Percentiles rank a stretch among this genome's conserved stretches.
phyloP scores from a whole-genome alignment of 2,329 filamentous ascomycete species.

The Colletotrichum orchidophilum region DNA sequence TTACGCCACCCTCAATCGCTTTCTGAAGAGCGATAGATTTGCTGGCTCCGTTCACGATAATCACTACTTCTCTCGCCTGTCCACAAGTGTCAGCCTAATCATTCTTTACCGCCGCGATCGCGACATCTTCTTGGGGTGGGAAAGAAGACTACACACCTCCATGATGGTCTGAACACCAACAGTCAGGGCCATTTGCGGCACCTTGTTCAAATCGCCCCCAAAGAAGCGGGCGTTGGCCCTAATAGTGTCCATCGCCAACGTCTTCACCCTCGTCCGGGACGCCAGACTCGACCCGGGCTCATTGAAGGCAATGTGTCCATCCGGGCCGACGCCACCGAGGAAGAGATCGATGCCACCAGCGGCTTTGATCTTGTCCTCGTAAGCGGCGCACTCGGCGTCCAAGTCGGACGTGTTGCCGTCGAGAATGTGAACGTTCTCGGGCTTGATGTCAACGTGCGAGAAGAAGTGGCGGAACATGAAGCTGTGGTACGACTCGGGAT shows the following conservation, averaged over 20 bases:
- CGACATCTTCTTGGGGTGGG: conserved; percentile 62
- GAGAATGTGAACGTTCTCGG: conserved; percentile 76
- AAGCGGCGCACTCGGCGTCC: conserved; percentile 75
- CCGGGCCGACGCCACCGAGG: conserved; percentile 78
- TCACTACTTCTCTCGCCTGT: conserved; percentile 77
- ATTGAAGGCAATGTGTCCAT: conserved; percentile 86
- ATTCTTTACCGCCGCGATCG: conserved; percentile 48
- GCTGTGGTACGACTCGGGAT: conserved; percentile 81
- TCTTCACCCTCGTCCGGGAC: conserved; percentile 79
- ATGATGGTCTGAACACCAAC: conserved; percentile 50
- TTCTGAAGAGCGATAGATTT: conserved; percentile 78
- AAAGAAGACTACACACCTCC: conserved; percentile 58
- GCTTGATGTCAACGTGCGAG: conserved; percentile 75
- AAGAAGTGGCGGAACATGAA: conserved; percentile 90
- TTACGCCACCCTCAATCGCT: conserved; percentile 78
- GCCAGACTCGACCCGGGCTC: conserved; percentile 78
- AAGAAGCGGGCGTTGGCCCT: conserved; percentile 76
- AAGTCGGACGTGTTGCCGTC: conserved; percentile 77
- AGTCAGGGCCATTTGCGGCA: conserved; percentile 37
- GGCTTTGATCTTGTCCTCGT: conserved; percentile 75
- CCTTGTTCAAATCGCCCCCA: conserved; percentile 33
- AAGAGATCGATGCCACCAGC: conserved; percentile 81
- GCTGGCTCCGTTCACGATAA: conserved; percentile 77
- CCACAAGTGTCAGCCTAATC: conserved; percentile 72
- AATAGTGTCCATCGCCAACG: conserved; percentile 80